Percentiles rank a stretch among this genome's conserved stretches.
Evolutionary conservation across 768 basidiomycete species (phyloP).

Genomic region (Boletus sp.): DNA sequence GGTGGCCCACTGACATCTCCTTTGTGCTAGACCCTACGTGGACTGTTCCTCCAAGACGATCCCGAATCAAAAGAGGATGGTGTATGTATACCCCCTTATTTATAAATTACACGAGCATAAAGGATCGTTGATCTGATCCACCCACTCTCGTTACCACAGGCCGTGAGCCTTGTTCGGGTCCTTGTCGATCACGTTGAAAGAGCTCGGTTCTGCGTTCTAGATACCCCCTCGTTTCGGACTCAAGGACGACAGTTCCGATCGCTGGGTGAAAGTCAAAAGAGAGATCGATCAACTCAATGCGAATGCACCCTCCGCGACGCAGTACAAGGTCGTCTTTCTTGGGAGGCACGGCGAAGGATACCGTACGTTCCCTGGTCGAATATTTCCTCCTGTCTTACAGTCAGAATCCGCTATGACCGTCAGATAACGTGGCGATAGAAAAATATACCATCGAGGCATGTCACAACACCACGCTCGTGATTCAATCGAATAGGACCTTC

Average conservation of each 20-base stretch:
- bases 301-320: slow-evolving; percentile 34
- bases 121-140: neutral
- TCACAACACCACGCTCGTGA: neutral
- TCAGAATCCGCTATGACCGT: slow-evolving; percentile 46
- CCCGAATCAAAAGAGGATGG: slow-evolving; percentile 2
- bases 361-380: slow-evolving; percentile 46
- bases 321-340: slow-evolving; percentile 64
- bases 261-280: slow-evolving; percentile 48
- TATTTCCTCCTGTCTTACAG: slow-evolving; percentile 31
- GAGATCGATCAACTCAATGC: slow-evolving; percentile 47
- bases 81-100: slow-evolving; percentile 8
- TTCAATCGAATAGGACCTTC: neutral
- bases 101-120: too few species aligned
- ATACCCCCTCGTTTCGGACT: slow-evolving; percentile 59
- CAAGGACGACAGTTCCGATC: slow-evolving; percentile 45
- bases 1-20: neutral
- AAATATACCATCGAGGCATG: slow-evolving; percentile 56
- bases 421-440: slow-evolving; percentile 69
- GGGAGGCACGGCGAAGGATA: slow-evolving; percentile 73
- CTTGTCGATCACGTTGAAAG: neutral
- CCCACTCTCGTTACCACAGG: neutral
- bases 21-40: slow-evolving; percentile 6
- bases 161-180: slow-evolving; percentile 10
- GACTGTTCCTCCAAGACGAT: slow-evolving; percentile 24
- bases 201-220: slow-evolving; percentile 32